These are phyloP conservation scores for Pleurotus giganteus DNA, from an alignment of 768 basidiomycete species.

Conservation along the genomic window DNA sequence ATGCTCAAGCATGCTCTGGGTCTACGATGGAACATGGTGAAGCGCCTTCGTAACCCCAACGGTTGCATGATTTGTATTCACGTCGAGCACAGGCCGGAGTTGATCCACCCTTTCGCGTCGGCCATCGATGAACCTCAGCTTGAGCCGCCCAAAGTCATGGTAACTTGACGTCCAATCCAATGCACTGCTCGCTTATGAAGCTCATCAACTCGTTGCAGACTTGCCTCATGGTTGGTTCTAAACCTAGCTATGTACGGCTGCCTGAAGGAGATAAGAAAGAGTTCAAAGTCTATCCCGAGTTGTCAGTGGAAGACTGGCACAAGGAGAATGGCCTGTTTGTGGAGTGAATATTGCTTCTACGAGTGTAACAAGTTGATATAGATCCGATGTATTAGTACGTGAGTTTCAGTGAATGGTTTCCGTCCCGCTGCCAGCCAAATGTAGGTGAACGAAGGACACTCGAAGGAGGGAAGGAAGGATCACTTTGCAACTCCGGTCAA, in stretches of 20 bases:
- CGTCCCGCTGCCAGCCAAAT: too few relatives aligned
- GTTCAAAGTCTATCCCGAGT: slow-evolving; percentile 39
- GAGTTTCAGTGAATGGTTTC: too few relatives aligned
- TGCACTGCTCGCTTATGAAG: neutral
- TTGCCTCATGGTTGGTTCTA: slow-evolving; percentile 45
- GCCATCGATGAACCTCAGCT: slow-evolving; percentile 64
- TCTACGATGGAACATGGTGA: slow-evolving; percentile 56
- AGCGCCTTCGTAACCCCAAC: slow-evolving; percentile 10
- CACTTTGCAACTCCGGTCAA: too few relatives aligned
- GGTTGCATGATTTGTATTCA: neutral
- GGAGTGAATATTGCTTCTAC: slow-evolving; percentile 14
- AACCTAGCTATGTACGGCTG: slow-evolving; percentile 60
- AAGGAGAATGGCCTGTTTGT: slow-evolving; percentile 46
- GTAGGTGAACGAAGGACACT: too few relatives aligned
- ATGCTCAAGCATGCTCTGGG: slow-evolving; percentile 68
- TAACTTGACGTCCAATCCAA: slow-evolving; percentile 31
- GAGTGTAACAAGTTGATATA: neutral
- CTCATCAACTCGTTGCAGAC: slow-evolving; percentile 30
- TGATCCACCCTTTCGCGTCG: slow-evolving; percentile 67
- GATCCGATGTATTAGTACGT: neutral
- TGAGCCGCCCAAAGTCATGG: slow-evolving; percentile 48
- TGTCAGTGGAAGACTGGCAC: slow-evolving; percentile 61
- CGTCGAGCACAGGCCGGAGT: slow-evolving; percentile 60
- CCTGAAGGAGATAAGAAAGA: slow-evolving; percentile 54
- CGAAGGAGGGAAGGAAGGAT: too few relatives aligned